A percentile compares a stretch with the other conserved stretches of the same genome.
Evolutionary conservation across 2,329 filamentous ascomycete genomes (phyloP).

Genomic region (Colletotrichum sidae): DNA sequence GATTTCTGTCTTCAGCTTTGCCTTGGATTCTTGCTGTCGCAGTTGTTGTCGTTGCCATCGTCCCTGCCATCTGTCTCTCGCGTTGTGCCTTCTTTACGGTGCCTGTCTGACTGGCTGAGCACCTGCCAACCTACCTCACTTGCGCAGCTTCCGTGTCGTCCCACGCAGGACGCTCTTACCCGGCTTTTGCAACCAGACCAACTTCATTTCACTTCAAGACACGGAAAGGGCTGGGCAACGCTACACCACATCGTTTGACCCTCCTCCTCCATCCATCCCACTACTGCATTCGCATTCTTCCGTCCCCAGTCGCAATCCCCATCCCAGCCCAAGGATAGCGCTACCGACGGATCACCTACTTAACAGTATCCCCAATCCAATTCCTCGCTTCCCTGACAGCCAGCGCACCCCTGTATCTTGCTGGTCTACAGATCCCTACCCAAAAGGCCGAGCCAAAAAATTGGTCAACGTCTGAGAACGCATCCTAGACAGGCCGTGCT

Average conservation of each 20-base stretch:
- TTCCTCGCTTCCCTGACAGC: constrained; percentile 20
- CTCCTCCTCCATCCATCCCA: neutral
- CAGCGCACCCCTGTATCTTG: constrained; percentile 23
- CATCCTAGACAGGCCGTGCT: constrained; percentile 26
- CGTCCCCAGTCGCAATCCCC: neutral
- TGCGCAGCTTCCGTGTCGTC: no score
- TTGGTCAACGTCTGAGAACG: constrained; percentile 35
- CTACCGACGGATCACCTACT: constrained; percentile 31
- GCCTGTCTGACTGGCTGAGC: no score
- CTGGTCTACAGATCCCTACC: constrained; percentile 35
- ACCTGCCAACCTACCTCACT: no score
- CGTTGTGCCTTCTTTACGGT: neutral
- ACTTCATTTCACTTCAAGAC: constrained; percentile 7
- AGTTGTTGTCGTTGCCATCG: neutral
- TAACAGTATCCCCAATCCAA: constrained; percentile 21
- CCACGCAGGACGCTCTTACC: no score
- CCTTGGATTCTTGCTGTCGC: neutral
- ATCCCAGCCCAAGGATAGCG: constrained; percentile 13
- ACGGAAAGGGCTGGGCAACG: constrained; percentile 1
- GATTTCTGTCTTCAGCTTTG: neutral
- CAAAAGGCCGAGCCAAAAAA: constrained; percentile 31
- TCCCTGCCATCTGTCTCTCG: neutral
- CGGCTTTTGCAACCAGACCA: no score
- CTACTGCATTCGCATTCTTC: no score
- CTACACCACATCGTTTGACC: constrained; percentile 17